phyloP scores from a whole-genome alignment of 164 flowering plant species.

The Dillenia suffruticosa region DNA sequence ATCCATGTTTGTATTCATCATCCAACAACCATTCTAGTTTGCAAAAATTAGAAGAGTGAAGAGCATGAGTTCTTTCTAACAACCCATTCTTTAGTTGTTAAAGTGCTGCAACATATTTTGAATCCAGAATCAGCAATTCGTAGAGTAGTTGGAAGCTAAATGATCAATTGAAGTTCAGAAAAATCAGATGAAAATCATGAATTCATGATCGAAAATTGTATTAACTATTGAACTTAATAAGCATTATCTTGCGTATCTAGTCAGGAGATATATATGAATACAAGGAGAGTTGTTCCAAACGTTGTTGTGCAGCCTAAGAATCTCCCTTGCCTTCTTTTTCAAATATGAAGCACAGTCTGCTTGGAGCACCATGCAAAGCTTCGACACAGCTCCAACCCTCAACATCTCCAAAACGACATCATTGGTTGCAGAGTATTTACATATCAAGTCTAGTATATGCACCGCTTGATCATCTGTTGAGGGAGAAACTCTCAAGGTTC shows the following conservation, averaged over 20 bases:
- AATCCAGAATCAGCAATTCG: too few relatives aligned
- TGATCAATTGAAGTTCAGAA: too few relatives aligned
- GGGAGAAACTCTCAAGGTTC: conserved; percentile 44
- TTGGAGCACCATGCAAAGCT: conserved; percentile 60
- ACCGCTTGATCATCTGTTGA: conserved; percentile 36
- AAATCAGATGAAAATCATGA: too few relatives aligned
- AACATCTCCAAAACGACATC: conserved; percentile 52
- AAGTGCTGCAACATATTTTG: too few relatives aligned
- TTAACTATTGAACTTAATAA: not conserved
- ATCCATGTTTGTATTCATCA: too few relatives aligned
- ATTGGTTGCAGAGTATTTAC: conserved; percentile 19
- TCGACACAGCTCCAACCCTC: conserved; percentile 46
- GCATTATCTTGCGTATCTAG: conserved; percentile 20
- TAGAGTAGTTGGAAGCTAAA: too few relatives aligned
- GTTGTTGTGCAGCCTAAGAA: conserved; percentile 37
- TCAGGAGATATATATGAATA: conserved; percentile 32
- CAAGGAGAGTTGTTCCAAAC: conserved; percentile 62
- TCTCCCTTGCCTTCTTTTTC: conserved; percentile 43
- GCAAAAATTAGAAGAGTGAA: too few relatives aligned
- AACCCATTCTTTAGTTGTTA: too few relatives aligned
- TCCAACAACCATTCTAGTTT: too few relatives aligned
- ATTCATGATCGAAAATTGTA: too few relatives aligned
- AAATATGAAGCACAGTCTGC: conserved; percentile 27
- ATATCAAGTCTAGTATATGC: conserved; percentile 19
- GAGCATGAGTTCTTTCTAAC: too few relatives aligned